Evolutionary conservation across 2,329 filamentous ascomycete species (phyloP).

Genomic region (Rhinocladiella mackenziei): DNA sequence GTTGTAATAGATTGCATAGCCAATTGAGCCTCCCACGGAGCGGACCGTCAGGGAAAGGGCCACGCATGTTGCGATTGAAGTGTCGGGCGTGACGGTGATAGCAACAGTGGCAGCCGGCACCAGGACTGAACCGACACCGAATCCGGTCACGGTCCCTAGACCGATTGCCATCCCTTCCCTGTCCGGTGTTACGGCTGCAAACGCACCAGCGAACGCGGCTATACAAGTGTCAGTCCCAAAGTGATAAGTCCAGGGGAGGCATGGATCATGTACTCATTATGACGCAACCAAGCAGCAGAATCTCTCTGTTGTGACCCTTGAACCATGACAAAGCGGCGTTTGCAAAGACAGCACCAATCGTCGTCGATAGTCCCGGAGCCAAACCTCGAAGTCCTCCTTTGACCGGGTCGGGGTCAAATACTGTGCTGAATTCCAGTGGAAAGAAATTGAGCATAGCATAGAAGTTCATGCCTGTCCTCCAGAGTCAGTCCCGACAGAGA

Average conservation of each 20-base stretch:
- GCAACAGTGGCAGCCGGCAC: conserved; percentile 25
- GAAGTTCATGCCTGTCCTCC: conserved; percentile 21
- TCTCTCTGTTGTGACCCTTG: conserved; percentile 19
- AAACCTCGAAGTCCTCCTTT: conserved; percentile 21
- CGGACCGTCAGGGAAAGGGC: conserved; percentile 65
- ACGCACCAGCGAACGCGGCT: conserved; percentile 39
- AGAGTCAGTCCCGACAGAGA: background rate
- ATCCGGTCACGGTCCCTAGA: conserved; percentile 57
- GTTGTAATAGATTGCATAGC: conserved; percentile 56
- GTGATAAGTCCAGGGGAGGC: background rate
- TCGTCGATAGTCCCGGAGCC: conserved; percentile 18
- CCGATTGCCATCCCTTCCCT: conserved; percentile 54
- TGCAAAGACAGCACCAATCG: conserved; percentile 20
- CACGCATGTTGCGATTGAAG: conserved; percentile 65
- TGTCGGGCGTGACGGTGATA: conserved; percentile 46
- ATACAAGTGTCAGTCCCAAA: background rate
- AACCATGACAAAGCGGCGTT: conserved; percentile 20
- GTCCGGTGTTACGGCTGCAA: conserved; percentile 50
- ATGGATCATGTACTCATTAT: conserved; percentile 19
- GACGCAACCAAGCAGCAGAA: conserved; percentile 12
- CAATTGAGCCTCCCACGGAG: conserved; percentile 63
- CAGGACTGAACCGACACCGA: conserved; percentile 62
- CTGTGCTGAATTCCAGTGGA: conserved; percentile 14
- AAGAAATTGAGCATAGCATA: conserved; percentile 26
- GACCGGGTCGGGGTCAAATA: conserved; percentile 23